Base-by-base conservation (phyloP, 768 basidiomycete species). In the Pisolithus tinctorius region DNA sequence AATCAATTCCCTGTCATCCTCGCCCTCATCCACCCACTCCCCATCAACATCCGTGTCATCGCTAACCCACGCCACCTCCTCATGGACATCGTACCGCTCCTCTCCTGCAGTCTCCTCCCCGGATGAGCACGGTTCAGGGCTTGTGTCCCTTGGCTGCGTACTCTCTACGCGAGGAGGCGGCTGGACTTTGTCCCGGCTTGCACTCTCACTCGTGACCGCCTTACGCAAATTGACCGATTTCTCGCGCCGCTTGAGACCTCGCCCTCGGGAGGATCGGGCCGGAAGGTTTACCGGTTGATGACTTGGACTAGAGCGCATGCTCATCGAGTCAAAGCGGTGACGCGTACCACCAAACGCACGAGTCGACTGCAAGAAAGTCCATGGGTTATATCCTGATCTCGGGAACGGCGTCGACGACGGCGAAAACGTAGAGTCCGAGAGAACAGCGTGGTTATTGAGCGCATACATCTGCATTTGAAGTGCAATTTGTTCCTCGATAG, bases 51-150 rank as follows among this genome's bases (percentile, higher is more conserved):
- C 76, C 16, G 54, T 55, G 20, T 55, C 61, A 48, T 54, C 66
- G 31, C 66, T 60, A 38, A 63, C 66, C 54, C 69, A 71, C 16
- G 62, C 69, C 4, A 72, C 70, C 29, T 75, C 75, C 39, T 74
- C 74, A 14, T 64, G 62, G 16, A 65, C 67, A 8, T 70, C 70
- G 51, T 67, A 71, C 16, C 60, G 63, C 6, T 70, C 79, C 60
- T 88, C 88, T 0, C 86, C 88, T 1, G 86, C 86, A 1, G 84
- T 88, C 65, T 88, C 86, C 62, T 90, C 88, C 1, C 86, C 86
- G 16, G 80, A 83, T 0, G 83, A 82, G 9, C 82, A 84, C 42
- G 79, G 76, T 69, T 89, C 88, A 0, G 86, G 87, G 55, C 83
- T 88, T 10, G 87, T 89, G 57, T 90, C 88, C 39, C 87, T 71